Base-by-base conservation (phyloP, 805 yeast genomes). In the Metschnikowia continentalis region DNA sequence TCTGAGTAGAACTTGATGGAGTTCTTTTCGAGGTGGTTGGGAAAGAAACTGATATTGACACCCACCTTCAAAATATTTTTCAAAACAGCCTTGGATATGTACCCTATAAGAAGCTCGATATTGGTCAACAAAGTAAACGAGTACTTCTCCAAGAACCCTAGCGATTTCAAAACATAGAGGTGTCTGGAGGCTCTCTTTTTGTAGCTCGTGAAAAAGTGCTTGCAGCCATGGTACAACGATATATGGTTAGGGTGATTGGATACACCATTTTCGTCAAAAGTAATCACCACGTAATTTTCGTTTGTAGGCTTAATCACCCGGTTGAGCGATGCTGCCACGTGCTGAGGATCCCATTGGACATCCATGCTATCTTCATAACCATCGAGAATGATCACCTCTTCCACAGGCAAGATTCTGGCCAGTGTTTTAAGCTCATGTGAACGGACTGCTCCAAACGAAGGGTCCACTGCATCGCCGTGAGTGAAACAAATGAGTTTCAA, bases 221-320 rank as follows among this genome's bases (percentile, higher is more conserved):
- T 54, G 11, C 76, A 78, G 2, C 86, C 90, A 46, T 74, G 61
- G 63, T 71, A 76, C 44, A 88, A 66, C 0, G 91, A 77, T 23
- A 72, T 80, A 66, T 94, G 99, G 67, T 94, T 94, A n/a, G 88
- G 79, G 68, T 94, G 99, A 44, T 77, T 74, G 0, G 97, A 90
- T 3, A 94, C 86, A 0, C 99, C 99, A 19, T 61, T 46, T 35
- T 77, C 76, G 69, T 94, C 99, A 66, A 94, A 92, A 0, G 97
- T 88, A 32, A 92, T 59, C 8, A 91, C 59, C 5, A 78, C 73
- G 17, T 35, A 20, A 13, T 22, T 23, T 26, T 13, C 35, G 15
- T 13, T 35, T 15, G 15, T 35, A 23, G 47, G 41, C 15, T 72
- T 54, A 6, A 71, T 63, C 14, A 66, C 57, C 2, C 55, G 51